Base-by-base conservation (phyloP, 2,329 filamentous ascomycete genomes). In the Talaromyces piceae region DNA sequence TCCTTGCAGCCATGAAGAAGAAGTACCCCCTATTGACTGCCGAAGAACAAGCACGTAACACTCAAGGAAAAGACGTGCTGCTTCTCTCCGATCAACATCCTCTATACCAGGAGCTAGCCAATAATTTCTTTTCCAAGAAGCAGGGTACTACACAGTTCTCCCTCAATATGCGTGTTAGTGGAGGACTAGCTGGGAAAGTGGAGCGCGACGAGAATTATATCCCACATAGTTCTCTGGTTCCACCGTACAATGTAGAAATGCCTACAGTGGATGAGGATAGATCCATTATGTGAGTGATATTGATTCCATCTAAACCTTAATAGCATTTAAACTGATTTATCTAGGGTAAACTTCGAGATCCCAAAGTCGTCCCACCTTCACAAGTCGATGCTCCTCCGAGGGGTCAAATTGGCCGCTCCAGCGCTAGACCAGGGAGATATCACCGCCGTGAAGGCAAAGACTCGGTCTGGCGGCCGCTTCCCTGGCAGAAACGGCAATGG, bases 371-470 rank as follows among this genome's bases (percentile, higher is more conserved):
- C 75, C 8, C 80, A 88, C 60, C 74, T 82, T 4, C 93, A 98
- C 72, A 96, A 96, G 66, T 96, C 91, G 5, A 94, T 95, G 87
- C 79, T 98, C 12, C 77, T 98, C 30, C 84, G 89, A 2, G 93
- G 93, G 11, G 83, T 91, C 33, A 83, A 85, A 60, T 77, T 91
- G 51, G 82, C 87, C 4, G 72, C 78, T 2, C 82, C 88, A 1
- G 85, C 82, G 8, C 79, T 98, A 1, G 86, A 87, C 52, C 78
- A 81, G 28, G 80, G 79, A 53, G 91, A 96, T 62, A 82, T 91
- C 49, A 85, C 91, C 57, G 77, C 80, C 6, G 79, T 91, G 41
- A 82, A 83, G 63, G 77, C 79, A 49, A 84, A 86, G 64, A 75
- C 84, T 28, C 74, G 79, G 50, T 78, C 80, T 54, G 76, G 78